Base-by-base conservation (phyloP, 306 rosid species). In the Trifolium pratense region DNA sequence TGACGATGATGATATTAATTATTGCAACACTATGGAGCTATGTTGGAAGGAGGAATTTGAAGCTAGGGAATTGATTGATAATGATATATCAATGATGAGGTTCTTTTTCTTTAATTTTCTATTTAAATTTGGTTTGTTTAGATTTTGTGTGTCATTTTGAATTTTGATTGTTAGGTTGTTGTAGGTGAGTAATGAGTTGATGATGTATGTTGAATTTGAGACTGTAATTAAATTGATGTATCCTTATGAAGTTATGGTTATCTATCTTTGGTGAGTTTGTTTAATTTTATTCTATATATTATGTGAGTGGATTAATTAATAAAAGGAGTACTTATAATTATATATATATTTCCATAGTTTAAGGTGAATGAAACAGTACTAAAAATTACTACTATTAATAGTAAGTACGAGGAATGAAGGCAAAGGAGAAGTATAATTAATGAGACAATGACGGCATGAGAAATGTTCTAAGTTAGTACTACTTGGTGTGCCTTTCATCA, bases 201-300 rank as follows among this genome's bases (percentile, higher is more conserved):
- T 77, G 8, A 31, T 77, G 46, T 76, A 40, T 78, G 51, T 60
- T 79, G 51, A 32, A 45, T 75, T 71, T 63, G 18, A 49, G 78
- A 81, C 63, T 90, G 88, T 90, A 87, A 81, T 75, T 75, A 70
- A 79, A 86, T 81, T 80, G 82, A 82, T 80, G 89, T 65, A 55
- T 66, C 65, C 11, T 29, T 42, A 42, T 36, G 39, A 36, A 36
- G 39, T 36, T 52, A 46, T 12, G 25, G 23, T 56, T 48, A 48
- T 56, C 29, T 57, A 66, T n/a, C 31, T 5, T 49, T 6, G 20
- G 32, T 69, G 74, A 49, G 48, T 68, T 68, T 48, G 58, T 13
- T 67, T 67, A 7, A 46, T 68, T 67, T 40, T 39, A 51, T 51
- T 39, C 5, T 62, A 39, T 59, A 39, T 59, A 59, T 29, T 59